Evolutionary conservation across 2,329 filamentous ascomycete species (phyloP).

Genomic region (Verticillium albo-atrum): DNA sequence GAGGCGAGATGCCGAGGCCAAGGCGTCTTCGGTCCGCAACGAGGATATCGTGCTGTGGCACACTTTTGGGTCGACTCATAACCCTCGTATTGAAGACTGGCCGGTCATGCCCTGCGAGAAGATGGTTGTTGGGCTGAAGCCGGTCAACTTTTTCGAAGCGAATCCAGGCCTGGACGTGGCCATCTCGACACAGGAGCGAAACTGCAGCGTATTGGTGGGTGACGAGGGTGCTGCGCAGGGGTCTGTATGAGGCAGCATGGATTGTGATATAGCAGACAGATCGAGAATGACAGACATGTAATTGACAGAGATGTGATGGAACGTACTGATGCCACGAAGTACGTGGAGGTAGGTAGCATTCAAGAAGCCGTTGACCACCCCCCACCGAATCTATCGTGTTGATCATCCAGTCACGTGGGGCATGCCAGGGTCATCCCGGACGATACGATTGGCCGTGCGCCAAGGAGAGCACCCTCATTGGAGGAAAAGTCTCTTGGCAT

Average conservation of each 20-base stretch:
- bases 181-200: conserved; percentile 28
- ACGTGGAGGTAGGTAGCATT: too few relatives aligned
- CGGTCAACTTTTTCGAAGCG: conserved; percentile 47
- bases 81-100: conserved; percentile 62
- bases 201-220: conserved; percentile 23
- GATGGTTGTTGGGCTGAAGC: conserved; percentile 44
- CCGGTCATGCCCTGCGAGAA: conserved; percentile 64
- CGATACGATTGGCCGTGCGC: neutral
- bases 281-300: too few relatives aligned
- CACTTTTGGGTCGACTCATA: conserved; percentile 58
- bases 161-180: conserved; percentile 49
- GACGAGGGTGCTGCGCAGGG: neutral
- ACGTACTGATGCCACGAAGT: too few relatives aligned
- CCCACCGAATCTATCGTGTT: neutral
- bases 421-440: neutral
- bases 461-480: neutral
- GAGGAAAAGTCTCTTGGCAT: neutral
- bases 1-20: conserved; percentile 26
- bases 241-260: too few relatives aligned
- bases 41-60: conserved; percentile 55
- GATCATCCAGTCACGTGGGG: neutral
- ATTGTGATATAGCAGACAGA: too few relatives aligned
- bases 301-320: too few relatives aligned
- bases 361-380: neutral
- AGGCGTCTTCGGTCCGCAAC: conserved; percentile 37